These are phyloP conservation scores for Macrophomina pseudophaseolina DNA, from an alignment of 2,329 filamentous ascomycete species.

Conservation along the genomic window DNA sequence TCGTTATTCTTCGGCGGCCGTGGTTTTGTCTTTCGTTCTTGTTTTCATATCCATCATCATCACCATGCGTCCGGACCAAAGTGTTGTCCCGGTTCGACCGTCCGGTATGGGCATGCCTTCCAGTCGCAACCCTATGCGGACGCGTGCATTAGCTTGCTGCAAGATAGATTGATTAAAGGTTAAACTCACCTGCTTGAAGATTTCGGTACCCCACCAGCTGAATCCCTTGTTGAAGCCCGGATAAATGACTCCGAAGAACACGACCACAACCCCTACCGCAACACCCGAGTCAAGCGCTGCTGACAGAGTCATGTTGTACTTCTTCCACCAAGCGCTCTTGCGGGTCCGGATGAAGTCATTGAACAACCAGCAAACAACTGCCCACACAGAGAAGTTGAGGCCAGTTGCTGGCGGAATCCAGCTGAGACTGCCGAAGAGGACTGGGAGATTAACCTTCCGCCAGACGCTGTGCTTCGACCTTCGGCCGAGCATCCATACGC, in stretches of 20 bases:
- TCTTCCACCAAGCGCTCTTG: constrained; percentile 80
- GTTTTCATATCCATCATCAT: constrained; percentile 18
- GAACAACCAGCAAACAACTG: constrained; percentile 82
- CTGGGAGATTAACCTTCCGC: constrained; percentile 79
- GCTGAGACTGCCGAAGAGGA: constrained; percentile 79
- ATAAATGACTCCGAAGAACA: constrained; percentile 88
- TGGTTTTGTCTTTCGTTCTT: background rate
- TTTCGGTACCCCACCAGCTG: constrained; percentile 87
- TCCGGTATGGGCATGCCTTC: constrained; percentile 75
- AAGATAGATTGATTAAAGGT: constrained; percentile 25
- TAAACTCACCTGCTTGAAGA: constrained; percentile 68
- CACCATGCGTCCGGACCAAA: constrained; percentile 44
- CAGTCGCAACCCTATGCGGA: constrained; percentile 72
- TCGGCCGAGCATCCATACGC: constrained; percentile 72
- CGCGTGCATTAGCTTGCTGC: background rate
- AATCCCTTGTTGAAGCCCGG: constrained; percentile 75
- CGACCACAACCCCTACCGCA: constrained; percentile 79
- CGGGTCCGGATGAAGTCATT: constrained; percentile 75
- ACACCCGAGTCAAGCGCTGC: constrained; percentile 83
- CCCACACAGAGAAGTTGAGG: constrained; percentile 88
- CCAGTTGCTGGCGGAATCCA: constrained; percentile 86
- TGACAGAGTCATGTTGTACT: constrained; percentile 88
- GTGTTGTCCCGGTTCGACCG: constrained; percentile 50
- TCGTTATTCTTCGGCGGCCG: constrained; percentile 13
- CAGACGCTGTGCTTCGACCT: constrained; percentile 65